Evolutionary conservation across 768 basidiomycete genomes (phyloP).

Genomic region (Russula foetens): DNA sequence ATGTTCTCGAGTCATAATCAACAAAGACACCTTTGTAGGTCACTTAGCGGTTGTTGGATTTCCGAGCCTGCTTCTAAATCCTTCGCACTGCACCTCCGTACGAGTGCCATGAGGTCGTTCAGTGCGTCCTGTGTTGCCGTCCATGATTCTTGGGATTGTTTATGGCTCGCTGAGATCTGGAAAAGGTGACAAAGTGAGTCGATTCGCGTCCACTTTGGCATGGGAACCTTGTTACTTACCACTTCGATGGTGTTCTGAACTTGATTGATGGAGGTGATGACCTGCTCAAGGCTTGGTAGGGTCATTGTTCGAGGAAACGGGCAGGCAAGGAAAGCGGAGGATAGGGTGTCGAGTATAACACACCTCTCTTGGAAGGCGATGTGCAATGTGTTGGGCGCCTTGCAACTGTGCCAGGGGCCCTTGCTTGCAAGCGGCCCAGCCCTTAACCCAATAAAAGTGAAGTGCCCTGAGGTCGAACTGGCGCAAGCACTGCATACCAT

Average conservation of each 20-base stretch:
- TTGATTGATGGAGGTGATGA: constrained; percentile 5
- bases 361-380: not conserved
- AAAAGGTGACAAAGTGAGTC: not conserved
- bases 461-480: too few relatives aligned
- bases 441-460: constrained; percentile 14
- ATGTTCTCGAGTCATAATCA: not conserved
- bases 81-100: not conserved
- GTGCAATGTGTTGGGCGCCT: constrained; percentile 3
- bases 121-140: not conserved
- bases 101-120: not conserved
- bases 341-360: not conserved
- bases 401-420: not conserved
- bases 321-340: not conserved
- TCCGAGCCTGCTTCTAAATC: not conserved
- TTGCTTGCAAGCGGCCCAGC: not conserved
- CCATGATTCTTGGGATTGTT: constrained; percentile 5
- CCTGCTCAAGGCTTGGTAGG: constrained; percentile 6
- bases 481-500: constrained; percentile 1
- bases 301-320: constrained; percentile 8
- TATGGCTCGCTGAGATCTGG: constrained; percentile 5
- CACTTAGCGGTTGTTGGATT: constrained; percentile 1
- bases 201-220: not conserved
- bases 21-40: not conserved
- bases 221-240: not conserved
- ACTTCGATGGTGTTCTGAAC: constrained; percentile 3